Evolutionary conservation across 208 protist species (phyloP), one percentile per base, ranked within the genome.

Genomic region (Angomonas ambiguus): DNA sequence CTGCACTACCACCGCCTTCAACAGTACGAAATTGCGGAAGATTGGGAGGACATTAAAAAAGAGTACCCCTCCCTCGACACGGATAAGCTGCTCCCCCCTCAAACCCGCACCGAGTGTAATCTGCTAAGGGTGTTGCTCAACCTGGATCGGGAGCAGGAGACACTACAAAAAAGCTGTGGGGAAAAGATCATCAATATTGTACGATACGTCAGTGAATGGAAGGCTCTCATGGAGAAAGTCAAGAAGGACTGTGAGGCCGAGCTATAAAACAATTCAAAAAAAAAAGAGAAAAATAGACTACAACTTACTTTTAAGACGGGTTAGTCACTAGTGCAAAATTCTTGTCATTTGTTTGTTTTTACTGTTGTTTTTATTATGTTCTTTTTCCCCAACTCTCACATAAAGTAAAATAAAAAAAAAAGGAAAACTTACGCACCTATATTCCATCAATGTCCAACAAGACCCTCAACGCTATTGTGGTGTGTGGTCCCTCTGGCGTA

Each of bases 401-500:
- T 20, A 2, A 28, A n/a, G 30, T 31, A 35, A 6, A 8, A 67
- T 34, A 32, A 34, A 25, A 33, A 61, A 69, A 57, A 27, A 53
- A 33, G 58, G 28, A 53, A 49, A 65, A 53, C 2, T 20, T 20
- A 48, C 38, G 11, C 13, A 13, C 10, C n/a, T n/a, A n/a, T n/a
- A n/a, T 18, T 63, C 2, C 28, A 49, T 34, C 41, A 31, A 55
- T 70, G 42, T 51, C 22, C 59, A 61, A 20, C 22, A 74, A 61
- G 48, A 71, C 77, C 0, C 70, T 96, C 24, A 80, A 94, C 45
- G 87, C 86, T 18, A 75, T 98, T 57, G 87, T 96, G 25, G 66
- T 98, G 28, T 93, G 85, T 67, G 96, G 96, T 0, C 96, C 96
- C 4, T 91, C 82, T 20, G 96, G 96, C 32, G 92, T 96, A 1